A percentile compares a stretch with the other conserved stretches of the same genome.
phyloP scores from a whole-genome alignment of 495 filamentous ascomycete genomes.

The Trichoderma gamsii region DNA sequence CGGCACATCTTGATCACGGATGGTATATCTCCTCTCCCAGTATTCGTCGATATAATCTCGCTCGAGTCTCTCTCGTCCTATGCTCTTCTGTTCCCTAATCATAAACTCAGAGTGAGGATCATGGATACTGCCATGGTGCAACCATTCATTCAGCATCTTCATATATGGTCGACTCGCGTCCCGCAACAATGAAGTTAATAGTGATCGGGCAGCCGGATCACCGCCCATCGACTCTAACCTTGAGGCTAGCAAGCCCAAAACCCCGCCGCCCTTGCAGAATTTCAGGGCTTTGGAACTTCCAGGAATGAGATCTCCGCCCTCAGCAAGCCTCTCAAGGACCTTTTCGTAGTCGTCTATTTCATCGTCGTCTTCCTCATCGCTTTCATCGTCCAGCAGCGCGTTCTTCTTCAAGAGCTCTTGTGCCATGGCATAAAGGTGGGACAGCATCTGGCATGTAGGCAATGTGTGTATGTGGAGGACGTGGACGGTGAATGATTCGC shows the following conservation, averaged over 20 bases:
- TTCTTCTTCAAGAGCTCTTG: slow-evolving; percentile 84
- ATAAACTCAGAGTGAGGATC: slow-evolving; percentile 93
- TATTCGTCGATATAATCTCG: slow-evolving; percentile 98
- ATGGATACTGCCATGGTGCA: slow-evolving; percentile 91
- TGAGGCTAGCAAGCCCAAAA: slow-evolving; percentile 76
- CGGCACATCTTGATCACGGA: slow-evolving; percentile 82
- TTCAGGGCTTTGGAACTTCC: slow-evolving; percentile 80
- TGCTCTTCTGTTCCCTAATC: slow-evolving; percentile 92
- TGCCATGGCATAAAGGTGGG: slow-evolving; percentile 77
- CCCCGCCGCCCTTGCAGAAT: slow-evolving; percentile 89
- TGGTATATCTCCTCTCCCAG: slow-evolving; percentile 96
- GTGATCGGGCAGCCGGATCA: slow-evolving; percentile 74
- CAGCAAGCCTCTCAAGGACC: slow-evolving; percentile 77
- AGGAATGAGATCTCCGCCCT: slow-evolving; percentile 70
- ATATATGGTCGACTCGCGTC: slow-evolving; percentile 94
- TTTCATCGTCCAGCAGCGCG: slow-evolving; percentile 77
- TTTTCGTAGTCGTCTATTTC: slow-evolving; percentile 60
- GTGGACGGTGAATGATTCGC: slow-evolving; percentile 81
- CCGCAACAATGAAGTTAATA: slow-evolving; percentile 73
- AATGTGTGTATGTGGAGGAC: slow-evolving; percentile 86
- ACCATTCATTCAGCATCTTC: slow-evolving; percentile 97
- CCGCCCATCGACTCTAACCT: slow-evolving; percentile 83
- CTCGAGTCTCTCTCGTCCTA: slow-evolving; percentile 81
- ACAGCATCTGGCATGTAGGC: slow-evolving; percentile 81
- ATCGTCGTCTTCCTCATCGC: slow-evolving; percentile 75